Evolutionary conservation across 495 filamentous ascomycete genomes (phyloP).

Genomic region (Penicillium coprophilum): DNA sequence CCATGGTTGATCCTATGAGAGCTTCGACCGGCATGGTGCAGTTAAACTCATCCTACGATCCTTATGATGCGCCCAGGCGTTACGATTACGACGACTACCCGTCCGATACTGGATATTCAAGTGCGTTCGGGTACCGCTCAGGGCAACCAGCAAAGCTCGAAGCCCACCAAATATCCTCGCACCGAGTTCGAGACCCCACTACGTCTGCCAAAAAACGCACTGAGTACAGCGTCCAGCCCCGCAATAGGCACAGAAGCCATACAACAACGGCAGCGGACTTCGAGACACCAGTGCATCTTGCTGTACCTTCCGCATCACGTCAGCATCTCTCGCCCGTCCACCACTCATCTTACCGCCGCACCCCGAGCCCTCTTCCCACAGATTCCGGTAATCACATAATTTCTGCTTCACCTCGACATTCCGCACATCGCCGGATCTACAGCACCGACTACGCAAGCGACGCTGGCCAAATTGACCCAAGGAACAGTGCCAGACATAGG

Average conservation of each 20-base stretch:
- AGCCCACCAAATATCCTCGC: conserved; percentile 38
- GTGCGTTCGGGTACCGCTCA: conserved; percentile 32
- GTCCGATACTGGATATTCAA: conserved; percentile 34
- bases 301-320: conserved; percentile 28
- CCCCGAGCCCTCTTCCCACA: conserved; percentile 33
- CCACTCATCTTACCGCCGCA: conserved; percentile 28
- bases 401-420: conserved; percentile 29
- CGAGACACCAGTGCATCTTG: conserved; percentile 23
- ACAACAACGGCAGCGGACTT: conserved; percentile 36
- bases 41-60: conserved; percentile 38
- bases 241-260: conserved; percentile 39
- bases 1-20: conserved; percentile 42
- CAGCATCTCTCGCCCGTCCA: conserved; percentile 32
- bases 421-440: conserved; percentile 33
- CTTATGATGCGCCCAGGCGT: conserved; percentile 32
- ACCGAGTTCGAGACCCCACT: conserved; percentile 35
- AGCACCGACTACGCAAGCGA: conserved; percentile 46
- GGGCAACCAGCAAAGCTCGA: conserved; percentile 33
- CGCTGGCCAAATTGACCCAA: conserved; percentile 28
- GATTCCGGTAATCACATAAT: conserved; percentile 32
- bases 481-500: conserved; percentile 18
- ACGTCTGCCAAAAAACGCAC: conserved; percentile 40
- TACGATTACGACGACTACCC: conserved; percentile 37
- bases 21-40: conserved; percentile 50
- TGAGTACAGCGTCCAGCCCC: conserved; percentile 44